Percentiles rank a stretch among this genome's conserved stretches.
phyloP scores from a whole-genome alignment of 768 basidiomycete genomes.

The Xanthoconium stramineum region DNA sequence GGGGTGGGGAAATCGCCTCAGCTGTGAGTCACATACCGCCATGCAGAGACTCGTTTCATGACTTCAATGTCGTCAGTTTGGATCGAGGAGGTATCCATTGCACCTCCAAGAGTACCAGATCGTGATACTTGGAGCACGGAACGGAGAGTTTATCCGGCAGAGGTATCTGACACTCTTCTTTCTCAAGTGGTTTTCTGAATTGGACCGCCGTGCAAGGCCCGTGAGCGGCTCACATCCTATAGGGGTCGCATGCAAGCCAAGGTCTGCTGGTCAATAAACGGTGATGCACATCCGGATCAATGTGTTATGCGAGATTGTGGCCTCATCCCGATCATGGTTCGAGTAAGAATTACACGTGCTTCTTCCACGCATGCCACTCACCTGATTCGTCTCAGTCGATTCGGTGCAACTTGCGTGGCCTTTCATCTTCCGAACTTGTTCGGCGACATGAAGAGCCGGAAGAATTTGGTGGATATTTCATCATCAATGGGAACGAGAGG shows the following conservation, averaged over 20 bases:
- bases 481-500: slow-evolving; percentile 98
- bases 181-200: slow-evolving; percentile 6
- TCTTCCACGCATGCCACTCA: neutral
- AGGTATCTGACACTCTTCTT: slow-evolving; percentile 48
- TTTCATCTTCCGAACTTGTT: slow-evolving; percentile 86
- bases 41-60: slow-evolving; percentile 8
- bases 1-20: slow-evolving; percentile 81
- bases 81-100: slow-evolving; percentile 83
- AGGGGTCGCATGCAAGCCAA: slow-evolving; percentile 85
- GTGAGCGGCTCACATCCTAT: slow-evolving; percentile 91
- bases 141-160: slow-evolving; percentile 80
- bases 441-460: slow-evolving; percentile 92
- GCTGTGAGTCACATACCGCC: slow-evolving; percentile 52
- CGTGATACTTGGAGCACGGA: slow-evolving; percentile 73
- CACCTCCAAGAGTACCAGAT: slow-evolving; percentile 83
- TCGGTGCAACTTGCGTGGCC: slow-evolving; percentile 84
- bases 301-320: slow-evolving; percentile 82
- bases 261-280: slow-evolving; percentile 76
- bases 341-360: slow-evolving; percentile 50
- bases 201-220: slow-evolving; percentile 51
- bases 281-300: slow-evolving; percentile 61
- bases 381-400: slow-evolving; percentile 56
- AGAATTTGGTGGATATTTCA: slow-evolving; percentile 98
- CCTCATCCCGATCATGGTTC: slow-evolving; percentile 93
- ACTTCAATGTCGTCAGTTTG: slow-evolving; percentile 58